A percentile compares a stretch with the other conserved stretches of the same genome.
These are phyloP conservation scores for Pythium oligandrum DNA, from an alignment of 352 stramenopile genomes.

Conservation along the genomic window DNA sequence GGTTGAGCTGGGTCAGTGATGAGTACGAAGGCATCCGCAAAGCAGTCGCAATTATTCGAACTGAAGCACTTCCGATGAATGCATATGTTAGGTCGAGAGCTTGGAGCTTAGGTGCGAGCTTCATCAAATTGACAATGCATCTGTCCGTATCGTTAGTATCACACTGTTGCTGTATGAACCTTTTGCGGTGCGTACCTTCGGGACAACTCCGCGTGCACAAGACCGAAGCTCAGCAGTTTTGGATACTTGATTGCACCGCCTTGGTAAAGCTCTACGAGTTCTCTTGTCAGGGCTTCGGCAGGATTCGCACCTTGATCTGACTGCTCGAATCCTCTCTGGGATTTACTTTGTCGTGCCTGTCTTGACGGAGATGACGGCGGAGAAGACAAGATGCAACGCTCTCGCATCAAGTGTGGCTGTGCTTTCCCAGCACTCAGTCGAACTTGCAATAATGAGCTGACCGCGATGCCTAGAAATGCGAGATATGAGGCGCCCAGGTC, in stretches of 20 bases:
- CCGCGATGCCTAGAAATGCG: conserved; percentile 1
- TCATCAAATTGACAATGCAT: conserved; percentile 25
- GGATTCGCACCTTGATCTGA: conserved; percentile 2
- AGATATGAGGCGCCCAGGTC: background rate
- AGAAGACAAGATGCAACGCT: conserved; percentile 2
- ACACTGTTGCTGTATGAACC: conserved; percentile 13
- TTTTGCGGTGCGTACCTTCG: conserved; percentile 11
- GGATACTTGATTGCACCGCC: background rate
- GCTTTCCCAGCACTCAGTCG: conserved; percentile 6
- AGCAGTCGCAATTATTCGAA: conserved; percentile 28
- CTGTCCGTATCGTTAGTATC: conserved; percentile 7
- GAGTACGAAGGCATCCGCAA: conserved; percentile 26
- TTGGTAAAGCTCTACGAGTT: conserved; percentile 3
- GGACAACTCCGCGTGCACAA: conserved; percentile 22
- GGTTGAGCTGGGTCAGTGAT: conserved; percentile 27
- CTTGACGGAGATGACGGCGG: background rate
- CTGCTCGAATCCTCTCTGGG: background rate
- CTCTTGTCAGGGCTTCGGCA: conserved; percentile 12
- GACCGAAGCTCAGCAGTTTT: conserved; percentile 6
- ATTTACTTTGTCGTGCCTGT: background rate
- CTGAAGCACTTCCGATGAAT: conserved; percentile 26
- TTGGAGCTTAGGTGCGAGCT: conserved; percentile 18
- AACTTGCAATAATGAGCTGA: conserved; percentile 8
- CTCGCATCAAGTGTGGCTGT: conserved; percentile 8
- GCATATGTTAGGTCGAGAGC: conserved; percentile 37